Evolutionary conservation across 306 rosid species (phyloP).

Genomic region (Malus asiatica): DNA sequence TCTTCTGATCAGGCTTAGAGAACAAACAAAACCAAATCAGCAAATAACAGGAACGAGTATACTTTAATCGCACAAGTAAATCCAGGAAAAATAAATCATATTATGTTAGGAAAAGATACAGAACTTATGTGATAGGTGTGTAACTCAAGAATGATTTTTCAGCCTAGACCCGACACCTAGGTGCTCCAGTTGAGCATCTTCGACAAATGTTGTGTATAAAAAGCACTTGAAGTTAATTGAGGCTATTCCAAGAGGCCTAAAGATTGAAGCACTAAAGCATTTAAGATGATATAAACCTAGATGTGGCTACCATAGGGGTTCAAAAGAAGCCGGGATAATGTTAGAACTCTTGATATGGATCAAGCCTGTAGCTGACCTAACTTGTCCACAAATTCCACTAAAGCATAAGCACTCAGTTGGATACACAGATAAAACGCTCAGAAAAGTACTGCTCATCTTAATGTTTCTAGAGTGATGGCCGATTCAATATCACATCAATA

Average conservation of each 20-base stretch:
- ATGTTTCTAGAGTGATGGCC: neutral
- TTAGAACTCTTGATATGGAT: neutral
- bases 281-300: neutral
- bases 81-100: neutral
- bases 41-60: neutral
- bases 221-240: neutral
- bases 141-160: neutral
- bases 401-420: neutral
- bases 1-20: constrained; percentile 54
- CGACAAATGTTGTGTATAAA: neutral
- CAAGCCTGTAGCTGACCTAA: neutral
- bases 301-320: neutral
- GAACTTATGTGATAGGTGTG: neutral
- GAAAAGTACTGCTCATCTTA: neutral
- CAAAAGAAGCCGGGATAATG: neutral
- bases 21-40: constrained; percentile 16
- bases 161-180: neutral
- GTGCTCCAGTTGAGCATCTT: neutral
- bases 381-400: neutral
- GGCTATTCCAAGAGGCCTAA: neutral
- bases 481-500: neutral
- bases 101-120: neutral
- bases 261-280: neutral
- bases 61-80: neutral
- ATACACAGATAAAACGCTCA: neutral